Base-by-base conservation (phyloP, 352 stramenopile genomes). In the Phytopythium ostracodes region DNA sequence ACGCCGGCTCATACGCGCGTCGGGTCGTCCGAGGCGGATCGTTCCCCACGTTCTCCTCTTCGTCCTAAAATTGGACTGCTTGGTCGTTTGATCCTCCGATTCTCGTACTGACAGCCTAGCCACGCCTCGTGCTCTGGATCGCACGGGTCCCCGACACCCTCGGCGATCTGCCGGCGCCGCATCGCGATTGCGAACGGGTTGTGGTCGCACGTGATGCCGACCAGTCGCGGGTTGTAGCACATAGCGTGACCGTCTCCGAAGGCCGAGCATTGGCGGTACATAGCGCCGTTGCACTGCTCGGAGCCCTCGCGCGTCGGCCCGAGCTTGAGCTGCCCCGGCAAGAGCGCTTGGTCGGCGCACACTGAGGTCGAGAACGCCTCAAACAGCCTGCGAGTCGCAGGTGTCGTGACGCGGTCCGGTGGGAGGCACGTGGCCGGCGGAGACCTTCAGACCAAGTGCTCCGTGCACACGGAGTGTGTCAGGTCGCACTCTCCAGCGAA, bases 191-290 rank as follows among this genome's bases (percentile, higher is more conserved):
- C 42, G 27, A 64, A 60, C 4, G 54, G 20, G n/a, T 63, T 71
- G 20, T 29, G 31, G 17, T 58, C 54, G 56, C 72, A 84, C 5
- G 59, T 36, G 11, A 79, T 71, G 2, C 22, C 65, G 67, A 80
- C 78, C 52, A 67, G 61, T 0, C 64, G 56, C 7, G 61, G 42
- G 53, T 68, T 74, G 59, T 76, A 79, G 62, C 67, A 81, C 56
- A 79, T 77, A 0, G 49, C 59, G 0, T 66, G 40, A 0, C 24
- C 3, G 12, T 66, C 36, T 6, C 50, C 43, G n/a, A 49, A 33
- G 3, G 56, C 15, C 11, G 56, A 15, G 22, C 72, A 72, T 40
- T 72, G 59, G 6, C 54, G 53, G 17, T 70, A 77, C 61, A 73
- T 56, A 0, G 62, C 66, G 0, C 68, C 75, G 6, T 61, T 66